Evolutionary conservation across 169 alveolate species (phyloP).

Genomic region (Cryptosporidium sp.): DNA sequence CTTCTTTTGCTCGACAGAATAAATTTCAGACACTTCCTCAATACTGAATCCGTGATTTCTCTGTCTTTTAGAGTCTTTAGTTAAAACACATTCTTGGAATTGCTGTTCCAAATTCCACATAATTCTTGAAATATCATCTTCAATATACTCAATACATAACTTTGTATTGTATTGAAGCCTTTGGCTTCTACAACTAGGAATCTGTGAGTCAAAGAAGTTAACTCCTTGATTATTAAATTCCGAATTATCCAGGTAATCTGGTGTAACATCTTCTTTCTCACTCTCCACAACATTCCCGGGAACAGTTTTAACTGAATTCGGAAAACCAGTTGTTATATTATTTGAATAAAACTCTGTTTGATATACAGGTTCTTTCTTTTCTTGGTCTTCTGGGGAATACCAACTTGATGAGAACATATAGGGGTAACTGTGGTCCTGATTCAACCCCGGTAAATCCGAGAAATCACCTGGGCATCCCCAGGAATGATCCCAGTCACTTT

Average conservation of each 20-base stretch:
- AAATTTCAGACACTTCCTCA: conserved; percentile 61
- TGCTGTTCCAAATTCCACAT: conserved; percentile 71
- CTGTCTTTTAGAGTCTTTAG: conserved; percentile 71
- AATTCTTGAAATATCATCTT: conserved; percentile 60
- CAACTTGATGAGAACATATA: conserved; percentile 15
- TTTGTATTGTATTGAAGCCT: conserved; percentile 37
- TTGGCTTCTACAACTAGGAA: conserved; percentile 65
- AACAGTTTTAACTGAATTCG: conserved; percentile 65
- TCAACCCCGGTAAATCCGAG: conserved; percentile 31
- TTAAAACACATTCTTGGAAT: conserved; percentile 67
- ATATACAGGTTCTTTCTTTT: conserved; percentile 19
- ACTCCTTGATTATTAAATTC: background rate
- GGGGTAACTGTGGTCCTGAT: conserved; percentile 21
- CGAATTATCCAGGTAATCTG: conserved; percentile 11
- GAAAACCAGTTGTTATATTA: background rate
- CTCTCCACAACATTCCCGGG: conserved; percentile 59
- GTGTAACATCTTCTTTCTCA: conserved; percentile 18
- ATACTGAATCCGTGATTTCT: conserved; percentile 73
- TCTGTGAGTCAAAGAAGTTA: conserved; percentile 10
- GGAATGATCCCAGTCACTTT: conserved; percentile 64
- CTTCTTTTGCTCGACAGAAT: conserved; percentile 64
- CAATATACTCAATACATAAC: conserved; percentile 62
- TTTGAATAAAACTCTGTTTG: conserved; percentile 12
- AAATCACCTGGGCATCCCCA: conserved; percentile 48
- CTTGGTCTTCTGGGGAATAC: conserved; percentile 51